Evolutionary conservation across 768 basidiomycete genomes (phyloP).

Genomic region (Ephemerocybe angulata): DNA sequence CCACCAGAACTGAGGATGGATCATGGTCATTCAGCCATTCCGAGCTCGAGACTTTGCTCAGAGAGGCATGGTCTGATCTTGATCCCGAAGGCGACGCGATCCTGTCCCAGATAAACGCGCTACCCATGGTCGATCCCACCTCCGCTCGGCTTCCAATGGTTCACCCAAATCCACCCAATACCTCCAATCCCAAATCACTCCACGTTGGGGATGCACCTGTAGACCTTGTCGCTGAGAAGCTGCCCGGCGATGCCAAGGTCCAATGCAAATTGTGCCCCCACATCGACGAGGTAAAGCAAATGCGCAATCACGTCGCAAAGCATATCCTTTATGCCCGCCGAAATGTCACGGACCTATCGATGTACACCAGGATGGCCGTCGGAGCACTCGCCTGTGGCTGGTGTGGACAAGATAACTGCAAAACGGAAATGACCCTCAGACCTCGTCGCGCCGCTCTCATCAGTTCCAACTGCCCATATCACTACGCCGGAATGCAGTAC

Average conservation of each 20-base stretch:
- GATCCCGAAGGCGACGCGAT: not conserved
- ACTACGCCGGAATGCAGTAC: not conserved
- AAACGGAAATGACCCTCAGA: too few relatives aligned
- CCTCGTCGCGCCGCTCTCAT: too few relatives aligned
- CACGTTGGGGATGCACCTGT: not conserved
- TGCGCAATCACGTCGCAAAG: conserved; percentile 17
- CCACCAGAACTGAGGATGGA: not conserved
- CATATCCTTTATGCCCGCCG: conserved; percentile 12
- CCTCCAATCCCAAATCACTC: not conserved
- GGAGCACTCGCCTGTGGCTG: not conserved
- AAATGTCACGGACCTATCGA: not conserved
- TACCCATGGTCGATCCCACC: not conserved
- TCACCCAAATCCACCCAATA: not conserved
- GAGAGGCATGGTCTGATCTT: not conserved
- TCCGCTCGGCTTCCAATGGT: not conserved
- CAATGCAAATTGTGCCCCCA: not conserved
- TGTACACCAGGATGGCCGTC: not conserved
- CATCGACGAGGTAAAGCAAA: not conserved
- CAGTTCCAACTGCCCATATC: not conserved
- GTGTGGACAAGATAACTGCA: too few relatives aligned
- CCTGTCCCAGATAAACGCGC: not conserved
- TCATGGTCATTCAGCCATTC: not conserved
- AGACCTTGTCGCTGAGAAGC: conserved; percentile 1
- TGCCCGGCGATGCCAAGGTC: not conserved
- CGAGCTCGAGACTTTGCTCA: not conserved